Conservation (phyloP, 2,329 filamentous ascomycete genomes). For the Colletotrichum liriopes region DNA sequence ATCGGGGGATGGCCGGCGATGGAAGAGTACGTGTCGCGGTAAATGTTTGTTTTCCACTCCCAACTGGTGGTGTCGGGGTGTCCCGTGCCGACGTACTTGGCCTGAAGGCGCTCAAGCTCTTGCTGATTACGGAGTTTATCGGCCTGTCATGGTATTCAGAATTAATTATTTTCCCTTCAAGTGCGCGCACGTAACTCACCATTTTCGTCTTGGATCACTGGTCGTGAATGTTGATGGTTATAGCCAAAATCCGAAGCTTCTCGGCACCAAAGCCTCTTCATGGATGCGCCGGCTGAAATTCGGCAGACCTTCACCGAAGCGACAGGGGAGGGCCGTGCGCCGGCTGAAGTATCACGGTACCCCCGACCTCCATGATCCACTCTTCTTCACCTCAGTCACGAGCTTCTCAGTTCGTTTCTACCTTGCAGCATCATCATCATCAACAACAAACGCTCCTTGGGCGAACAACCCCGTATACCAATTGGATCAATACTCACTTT, state of each 20-base stretch:
- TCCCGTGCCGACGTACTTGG: conserved; percentile 95
- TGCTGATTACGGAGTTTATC: conserved; percentile 98
- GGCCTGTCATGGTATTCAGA: conserved; percentile 68
- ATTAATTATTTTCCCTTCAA: background rate
- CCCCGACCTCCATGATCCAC: background rate
- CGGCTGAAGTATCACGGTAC: background rate
- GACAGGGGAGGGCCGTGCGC: conserved; percentile 14
- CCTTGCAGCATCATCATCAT: background rate
- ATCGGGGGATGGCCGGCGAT: conserved; percentile 92
- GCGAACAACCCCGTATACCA: too few species aligned
- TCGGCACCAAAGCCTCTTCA: background rate
- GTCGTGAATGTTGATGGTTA: background rate
- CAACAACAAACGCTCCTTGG: background rate
- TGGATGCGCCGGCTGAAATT: conserved; percentile 42
- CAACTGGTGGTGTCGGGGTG: conserved; percentile 97
- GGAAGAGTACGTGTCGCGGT: conserved; percentile 91
- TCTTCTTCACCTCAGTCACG: conserved; percentile 20
- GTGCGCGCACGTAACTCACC: background rate
- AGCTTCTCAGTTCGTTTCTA: conserved; percentile 6
- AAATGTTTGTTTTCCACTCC: conserved; percentile 97
- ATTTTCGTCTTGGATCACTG: conserved; percentile 20
- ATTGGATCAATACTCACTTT: too few species aligned
- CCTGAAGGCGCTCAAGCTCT: conserved; percentile 96
- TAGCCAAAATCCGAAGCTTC: background rate
- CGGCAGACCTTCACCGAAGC: conserved; percentile 23